Conservation (phyloP, 495 filamentous ascomycete species). For the Rhizodiscina lignyota region DNA sequence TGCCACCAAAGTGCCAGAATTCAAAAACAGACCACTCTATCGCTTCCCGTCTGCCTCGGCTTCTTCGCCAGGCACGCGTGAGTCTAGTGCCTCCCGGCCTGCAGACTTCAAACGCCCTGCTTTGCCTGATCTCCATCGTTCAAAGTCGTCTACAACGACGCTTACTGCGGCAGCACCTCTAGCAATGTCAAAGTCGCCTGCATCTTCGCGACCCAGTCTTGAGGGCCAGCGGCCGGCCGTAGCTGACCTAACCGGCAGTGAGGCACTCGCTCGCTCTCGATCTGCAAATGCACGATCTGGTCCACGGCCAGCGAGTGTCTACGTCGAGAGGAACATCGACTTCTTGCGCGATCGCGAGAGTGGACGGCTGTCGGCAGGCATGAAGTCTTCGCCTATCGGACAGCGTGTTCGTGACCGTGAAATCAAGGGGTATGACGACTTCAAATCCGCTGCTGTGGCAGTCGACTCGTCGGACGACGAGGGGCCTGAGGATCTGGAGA, state of each 20-base stretch:
- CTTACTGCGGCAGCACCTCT: slow-evolving; percentile 24
- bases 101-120: slow-evolving; percentile 16
- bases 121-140: slow-evolving; percentile 27
- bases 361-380: neutral
- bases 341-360: slow-evolving; percentile 49
- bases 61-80: slow-evolving; percentile 18
- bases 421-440: slow-evolving; percentile 12
- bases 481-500: slow-evolving; percentile 6
- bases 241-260: slow-evolving; percentile 32
- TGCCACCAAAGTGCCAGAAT: slow-evolving; percentile 4
- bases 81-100: neutral
- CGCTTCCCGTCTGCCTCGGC: slow-evolving; percentile 35
- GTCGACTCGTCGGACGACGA: neutral
- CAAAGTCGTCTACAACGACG: slow-evolving; percentile 33
- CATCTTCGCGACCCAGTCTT: slow-evolving; percentile 65
- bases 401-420: too few relatives aligned
- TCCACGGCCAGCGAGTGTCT: slow-evolving; percentile 55
- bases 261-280: slow-evolving; percentile 39
- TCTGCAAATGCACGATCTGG: slow-evolving; percentile 42
- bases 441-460: slow-evolving; percentile 15
- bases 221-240: slow-evolving; percentile 53
- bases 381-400: neutral
- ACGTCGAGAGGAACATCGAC: slow-evolving; percentile 64
- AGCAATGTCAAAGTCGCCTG: slow-evolving; percentile 32
- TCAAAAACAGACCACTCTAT: slow-evolving; percentile 35